phyloP scores from a whole-genome alignment of 176 grass and related monocot genomes.

The Raddia distichophylla region DNA sequence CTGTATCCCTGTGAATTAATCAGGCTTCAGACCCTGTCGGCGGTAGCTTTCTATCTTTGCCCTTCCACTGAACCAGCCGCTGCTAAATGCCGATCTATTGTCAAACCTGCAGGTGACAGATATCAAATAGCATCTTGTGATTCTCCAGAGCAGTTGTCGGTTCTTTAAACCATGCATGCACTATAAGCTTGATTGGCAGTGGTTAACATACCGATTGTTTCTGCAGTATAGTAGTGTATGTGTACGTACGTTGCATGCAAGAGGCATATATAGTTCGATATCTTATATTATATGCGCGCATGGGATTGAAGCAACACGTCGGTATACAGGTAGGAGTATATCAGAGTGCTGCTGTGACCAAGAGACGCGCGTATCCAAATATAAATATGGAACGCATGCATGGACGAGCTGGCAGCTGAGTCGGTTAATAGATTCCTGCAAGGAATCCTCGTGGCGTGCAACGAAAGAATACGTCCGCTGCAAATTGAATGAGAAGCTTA shows the following conservation, averaged over 20 bases:
- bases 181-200: not conserved
- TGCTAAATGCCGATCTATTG: not conserved
- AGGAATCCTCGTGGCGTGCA: not conserved
- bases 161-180: not conserved
- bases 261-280: not conserved
- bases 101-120: constrained; percentile 22
- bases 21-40: not conserved
- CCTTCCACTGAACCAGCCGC: not conserved
- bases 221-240: not conserved
- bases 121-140: not conserved
- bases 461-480: not conserved
- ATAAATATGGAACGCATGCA: not conserved
- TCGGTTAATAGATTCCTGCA: not conserved
- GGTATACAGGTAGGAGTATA: not conserved
- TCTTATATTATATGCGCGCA: not conserved
- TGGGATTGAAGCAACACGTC: not conserved
- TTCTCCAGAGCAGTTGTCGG: not conserved
- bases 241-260: not conserved
- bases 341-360: not conserved
- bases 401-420: not conserved
- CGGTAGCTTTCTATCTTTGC: not conserved
- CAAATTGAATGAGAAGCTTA: not conserved
- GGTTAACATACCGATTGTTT: not conserved
- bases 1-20: not conserved
- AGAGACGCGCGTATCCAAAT: not conserved